Conservation (phyloP, 176 grass and related monocot genomes). For the Aegilops longissima region DNA sequence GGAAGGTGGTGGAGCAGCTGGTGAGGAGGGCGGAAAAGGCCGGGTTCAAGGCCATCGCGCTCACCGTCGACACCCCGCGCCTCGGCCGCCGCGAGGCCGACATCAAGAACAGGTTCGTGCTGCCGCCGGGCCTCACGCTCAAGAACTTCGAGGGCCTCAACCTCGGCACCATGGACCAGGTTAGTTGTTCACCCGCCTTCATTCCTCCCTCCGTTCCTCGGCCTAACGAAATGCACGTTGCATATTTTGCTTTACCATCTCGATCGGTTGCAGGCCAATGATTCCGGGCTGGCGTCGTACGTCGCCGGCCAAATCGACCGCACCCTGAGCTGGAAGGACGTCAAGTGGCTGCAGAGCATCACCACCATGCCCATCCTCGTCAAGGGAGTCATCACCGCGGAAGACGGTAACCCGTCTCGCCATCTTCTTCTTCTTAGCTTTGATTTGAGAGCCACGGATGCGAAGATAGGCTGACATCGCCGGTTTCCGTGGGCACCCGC, state of each 20-base stretch:
- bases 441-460: neutral
- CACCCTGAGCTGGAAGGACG: constrained; percentile 89
- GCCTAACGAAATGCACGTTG: neutral
- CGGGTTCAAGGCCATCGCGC: constrained; percentile 94
- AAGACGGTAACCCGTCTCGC: constrained; percentile 55
- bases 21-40: constrained; percentile 82
- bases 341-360: constrained; percentile 95
- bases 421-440: constrained; percentile 1
- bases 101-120: constrained; percentile 88
- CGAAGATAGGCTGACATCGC: neutral
- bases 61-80: constrained; percentile 83
- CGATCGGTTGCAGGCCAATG: constrained; percentile 48
- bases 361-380: constrained; percentile 86
- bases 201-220: too few species aligned
- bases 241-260: neutral
- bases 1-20: constrained; percentile 78
- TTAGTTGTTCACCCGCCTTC: neutral
- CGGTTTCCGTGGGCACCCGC: neutral
- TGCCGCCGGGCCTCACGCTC: constrained; percentile 69
- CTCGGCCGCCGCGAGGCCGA: constrained; percentile 84
- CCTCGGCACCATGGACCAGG: constrained; percentile 82
- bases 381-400: constrained; percentile 85
- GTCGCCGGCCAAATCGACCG: constrained; percentile 84
- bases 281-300: constrained; percentile 81
- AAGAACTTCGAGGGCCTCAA: constrained; percentile 86